These are phyloP conservation scores for Cutaneotrichosporon sp. DNA, from an alignment of 1,284 basidiomycete species.

Conservation along the genomic window DNA sequence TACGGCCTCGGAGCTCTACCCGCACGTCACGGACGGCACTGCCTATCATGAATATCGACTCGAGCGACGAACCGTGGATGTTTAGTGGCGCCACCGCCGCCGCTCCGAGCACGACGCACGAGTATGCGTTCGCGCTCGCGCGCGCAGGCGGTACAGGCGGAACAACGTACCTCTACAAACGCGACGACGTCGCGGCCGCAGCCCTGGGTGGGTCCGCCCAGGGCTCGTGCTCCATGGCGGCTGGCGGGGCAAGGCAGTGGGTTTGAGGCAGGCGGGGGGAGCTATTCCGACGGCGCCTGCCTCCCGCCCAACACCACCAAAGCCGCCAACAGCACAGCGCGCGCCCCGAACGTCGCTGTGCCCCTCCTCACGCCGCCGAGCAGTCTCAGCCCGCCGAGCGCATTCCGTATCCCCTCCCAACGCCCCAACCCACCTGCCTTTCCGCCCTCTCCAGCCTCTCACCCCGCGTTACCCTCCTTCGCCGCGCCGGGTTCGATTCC, in stretches of 20 bases:
- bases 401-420: conserved; percentile 2
- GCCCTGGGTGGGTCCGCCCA: conserved; percentile 13
- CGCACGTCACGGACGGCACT: background rate
- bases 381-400: background rate
- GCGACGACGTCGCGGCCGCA: conserved; percentile 13
- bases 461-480: background rate
- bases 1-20: conserved; percentile 1
- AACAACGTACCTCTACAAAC: conserved; percentile 40
- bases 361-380: conserved; percentile 3
- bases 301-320: conserved; percentile 1
- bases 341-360: background rate
- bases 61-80: conserved; percentile 12
- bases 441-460: background rate
- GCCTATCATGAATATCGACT: conserved; percentile 2
- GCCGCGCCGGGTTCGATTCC: background rate
- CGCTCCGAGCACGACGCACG: conserved; percentile 13
- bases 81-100: conserved; percentile 22
- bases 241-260: conserved; percentile 46
- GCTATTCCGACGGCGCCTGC: conserved; percentile 7
- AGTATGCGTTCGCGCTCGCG: conserved; percentile 40
- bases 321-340: background rate
- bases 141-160: conserved; percentile 41
- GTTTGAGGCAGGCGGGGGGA: conserved; percentile 50
- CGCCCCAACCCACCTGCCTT: background rate
- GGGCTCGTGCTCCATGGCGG: conserved; percentile 32